Evolutionary conservation across 2,329 filamentous ascomycete genomes (phyloP).

Genomic region (Fusarium nisikadoi): DNA sequence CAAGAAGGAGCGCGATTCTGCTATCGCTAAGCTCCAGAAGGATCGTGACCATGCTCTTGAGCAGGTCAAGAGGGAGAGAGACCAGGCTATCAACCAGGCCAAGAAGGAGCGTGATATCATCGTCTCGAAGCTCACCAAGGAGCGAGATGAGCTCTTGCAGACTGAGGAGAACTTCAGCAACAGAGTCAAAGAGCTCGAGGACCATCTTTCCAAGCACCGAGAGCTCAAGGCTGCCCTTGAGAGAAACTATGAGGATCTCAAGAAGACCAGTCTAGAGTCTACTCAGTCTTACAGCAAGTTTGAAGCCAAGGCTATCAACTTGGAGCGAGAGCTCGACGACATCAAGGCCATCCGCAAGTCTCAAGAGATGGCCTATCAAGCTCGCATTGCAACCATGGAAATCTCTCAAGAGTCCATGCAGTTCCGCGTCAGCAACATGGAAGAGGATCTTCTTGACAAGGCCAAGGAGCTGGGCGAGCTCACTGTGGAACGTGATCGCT

Average conservation of each 20-base stretch:
- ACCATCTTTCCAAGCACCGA: constrained; percentile 38
- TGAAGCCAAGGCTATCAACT: constrained; percentile 43
- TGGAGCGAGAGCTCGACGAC: constrained; percentile 42
- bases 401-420: constrained; percentile 44
- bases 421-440: constrained; percentile 39
- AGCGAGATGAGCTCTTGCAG: constrained; percentile 39
- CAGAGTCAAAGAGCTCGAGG: constrained; percentile 45
- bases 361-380: constrained; percentile 41
- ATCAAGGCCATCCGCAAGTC: constrained; percentile 41
- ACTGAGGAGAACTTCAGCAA: constrained; percentile 34
- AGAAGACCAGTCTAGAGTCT: constrained; percentile 35
- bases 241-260: constrained; percentile 42
- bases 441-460: constrained; percentile 40
- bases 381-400: constrained; percentile 42
- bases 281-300: constrained; percentile 23
- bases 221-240: constrained; percentile 43
- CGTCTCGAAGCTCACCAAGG: constrained; percentile 35
- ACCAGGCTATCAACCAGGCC: constrained; percentile 32
- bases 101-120: constrained; percentile 38
- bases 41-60: constrained; percentile 39
- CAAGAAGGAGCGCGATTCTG: constrained; percentile 40
- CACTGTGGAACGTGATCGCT: constrained; percentile 40
- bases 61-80: constrained; percentile 35
- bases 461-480: constrained; percentile 40
- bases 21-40: constrained; percentile 32